These are phyloP conservation scores for Starmerella vaccinii DNA, from an alignment of 805 yeast species.

Conservation along the genomic window DNA sequence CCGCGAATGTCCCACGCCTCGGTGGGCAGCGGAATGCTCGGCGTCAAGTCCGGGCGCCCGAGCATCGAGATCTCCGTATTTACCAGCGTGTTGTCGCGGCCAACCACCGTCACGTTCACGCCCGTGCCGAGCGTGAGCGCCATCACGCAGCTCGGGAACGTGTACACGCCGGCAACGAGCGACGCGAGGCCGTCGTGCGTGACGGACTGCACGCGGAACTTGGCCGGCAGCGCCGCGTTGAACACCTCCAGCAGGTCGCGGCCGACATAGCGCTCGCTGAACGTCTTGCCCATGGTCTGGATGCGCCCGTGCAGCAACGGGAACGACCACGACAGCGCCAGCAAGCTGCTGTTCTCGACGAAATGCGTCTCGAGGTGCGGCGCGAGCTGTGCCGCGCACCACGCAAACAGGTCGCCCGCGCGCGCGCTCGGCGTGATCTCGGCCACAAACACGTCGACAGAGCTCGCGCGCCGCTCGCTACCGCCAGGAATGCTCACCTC, in stretches of 20 bases:
- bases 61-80: constrained; percentile 24
- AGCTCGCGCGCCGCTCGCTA: background rate
- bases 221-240: constrained; percentile 11
- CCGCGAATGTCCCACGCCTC: constrained; percentile 12
- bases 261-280: constrained; percentile 11
- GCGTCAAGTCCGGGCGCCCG: constrained; percentile 16
- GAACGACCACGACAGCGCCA: constrained; percentile 26
- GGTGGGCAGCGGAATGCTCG: constrained; percentile 5
- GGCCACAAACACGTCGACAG: constrained; percentile 3
- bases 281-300: constrained; percentile 25
- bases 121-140: constrained; percentile 27
- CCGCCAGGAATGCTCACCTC: background rate
- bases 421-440: constrained; percentile 12
- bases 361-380: background rate
- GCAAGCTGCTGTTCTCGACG: background rate
- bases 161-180: constrained; percentile 20
- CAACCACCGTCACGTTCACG: constrained; percentile 17
- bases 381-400: constrained; percentile 17
- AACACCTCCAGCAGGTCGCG: constrained; percentile 10
- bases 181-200: constrained; percentile 25
- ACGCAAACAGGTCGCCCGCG: constrained; percentile 13
- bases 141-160: constrained; percentile 13
- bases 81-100: constrained; percentile 2
- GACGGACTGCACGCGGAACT: constrained; percentile 6
- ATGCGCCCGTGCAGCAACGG: constrained; percentile 22